Percentiles rank a stretch among this genome's conserved stretches.
Conservation (phyloP, 805 yeast genomes). For the Suhomyces tanzawaensis region DNA sequence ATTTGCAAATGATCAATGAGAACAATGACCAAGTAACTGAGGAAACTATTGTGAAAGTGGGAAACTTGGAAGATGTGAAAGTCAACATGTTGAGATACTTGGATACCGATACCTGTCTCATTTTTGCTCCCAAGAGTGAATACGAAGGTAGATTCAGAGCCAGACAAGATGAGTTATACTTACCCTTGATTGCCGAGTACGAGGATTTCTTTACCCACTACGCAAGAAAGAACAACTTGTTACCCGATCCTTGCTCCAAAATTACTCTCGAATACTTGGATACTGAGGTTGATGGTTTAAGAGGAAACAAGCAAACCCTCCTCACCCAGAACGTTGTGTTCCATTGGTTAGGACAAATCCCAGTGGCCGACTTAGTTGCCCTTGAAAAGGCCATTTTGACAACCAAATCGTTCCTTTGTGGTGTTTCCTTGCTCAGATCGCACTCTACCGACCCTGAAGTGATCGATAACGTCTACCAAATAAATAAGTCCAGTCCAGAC, state of each 20-base stretch:
- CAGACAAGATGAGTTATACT: conserved; percentile 75
- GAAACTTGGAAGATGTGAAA: conserved; percentile 56
- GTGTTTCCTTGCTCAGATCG: conserved; percentile 62
- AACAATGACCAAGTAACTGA: conserved; percentile 35
- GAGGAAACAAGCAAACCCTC: conserved; percentile 72
- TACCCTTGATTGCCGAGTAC: conserved; percentile 69
- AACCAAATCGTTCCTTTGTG: conserved; percentile 84
- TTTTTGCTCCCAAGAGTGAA: conserved; percentile 77
- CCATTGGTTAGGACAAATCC: conserved; percentile 61
- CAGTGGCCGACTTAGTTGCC: conserved; percentile 78
- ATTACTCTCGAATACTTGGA: conserved; percentile 62
- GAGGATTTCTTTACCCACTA: conserved; percentile 54
- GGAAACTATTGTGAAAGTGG: conserved; percentile 58
- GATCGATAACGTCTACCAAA: conserved; percentile 28
- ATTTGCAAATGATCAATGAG: conserved; percentile 46
- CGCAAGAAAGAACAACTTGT: conserved; percentile 26
- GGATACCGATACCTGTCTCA: conserved; percentile 91
- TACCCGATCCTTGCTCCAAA: conserved; percentile 18
- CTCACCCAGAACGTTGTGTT: conserved; percentile 60
- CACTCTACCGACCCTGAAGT: conserved; percentile 22
- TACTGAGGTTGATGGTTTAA: conserved; percentile 74
- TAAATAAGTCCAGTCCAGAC: conserved; percentile 29
- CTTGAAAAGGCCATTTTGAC: conserved; percentile 86
- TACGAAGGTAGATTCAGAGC: conserved; percentile 78
- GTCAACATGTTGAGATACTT: conserved; percentile 70